Base-by-base conservation (phyloP, 768 basidiomycete genomes). In the Lactifluus subvellereus region DNA sequence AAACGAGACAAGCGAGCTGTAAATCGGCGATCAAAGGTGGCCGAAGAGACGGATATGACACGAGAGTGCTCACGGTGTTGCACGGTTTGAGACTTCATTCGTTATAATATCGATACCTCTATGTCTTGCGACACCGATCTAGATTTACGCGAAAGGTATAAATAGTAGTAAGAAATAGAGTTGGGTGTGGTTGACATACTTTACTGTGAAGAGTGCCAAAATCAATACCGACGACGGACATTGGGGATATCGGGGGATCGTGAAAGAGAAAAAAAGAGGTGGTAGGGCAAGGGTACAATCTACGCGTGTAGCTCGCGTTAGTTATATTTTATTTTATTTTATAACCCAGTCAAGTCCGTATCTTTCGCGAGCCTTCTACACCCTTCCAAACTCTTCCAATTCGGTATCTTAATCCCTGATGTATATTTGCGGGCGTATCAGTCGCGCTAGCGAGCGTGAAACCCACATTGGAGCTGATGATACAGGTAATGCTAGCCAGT, bases 81-180 rank as follows among this genome's bases (percentile, higher is more conserved):
- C 84, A 59, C 97, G 89, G 81, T 98, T 98, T 16, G 95, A 98
- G 64, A 95, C 94, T 74, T 99, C 96, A 75, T 99, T 99, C 64
- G 86, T 80, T 79, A 99, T 96, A 76, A 99, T 94, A 82, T 99
- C 96, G 79, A 99, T 96, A 69, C 96, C 96, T 72, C 92, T 84
- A 77, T 91, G 88, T 77, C 94, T 84, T 20, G 94, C 94, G 67
- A 96, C 94, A 79, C 94, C 94, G 74, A 98, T 94, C 92, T 91
- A 67, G 9, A 73, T 52, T 48, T 40, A 55, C 65, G 65, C 67
- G 60, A 59, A 66, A 55, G 57, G 59, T 27, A 58, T 32, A 35
- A 54, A 16, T n/a, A 27, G 18, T 13, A 22, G 40, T 47, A 37
- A 43, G 35, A 56, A 27, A 61, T 33, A 27, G 22, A 54, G 54